phyloP scores from a whole-genome alignment of 2,329 filamentous ascomycete species.

The Bimuria novae-zelandiae region DNA sequence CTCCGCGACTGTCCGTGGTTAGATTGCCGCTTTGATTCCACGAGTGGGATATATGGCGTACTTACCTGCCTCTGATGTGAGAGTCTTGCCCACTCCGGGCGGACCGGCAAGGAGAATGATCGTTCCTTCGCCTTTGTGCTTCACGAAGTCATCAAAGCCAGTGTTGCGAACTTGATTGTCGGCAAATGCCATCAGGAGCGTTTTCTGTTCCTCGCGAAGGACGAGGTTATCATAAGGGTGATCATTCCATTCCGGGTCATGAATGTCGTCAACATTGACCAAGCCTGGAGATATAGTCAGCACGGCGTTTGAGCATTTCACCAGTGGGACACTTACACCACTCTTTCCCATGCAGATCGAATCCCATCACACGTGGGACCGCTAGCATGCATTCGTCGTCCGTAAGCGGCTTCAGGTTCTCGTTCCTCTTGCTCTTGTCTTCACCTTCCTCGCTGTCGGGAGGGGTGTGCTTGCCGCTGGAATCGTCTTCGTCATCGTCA shows the following conservation, averaged over 20 bases:
- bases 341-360: constrained; percentile 4
- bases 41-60: background rate
- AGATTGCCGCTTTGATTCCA: background rate
- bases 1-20: constrained; percentile 4
- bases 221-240: constrained; percentile 6
- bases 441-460: background rate
- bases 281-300: background rate
- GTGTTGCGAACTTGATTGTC: constrained; percentile 3
- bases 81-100: constrained; percentile 51
- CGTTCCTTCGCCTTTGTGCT: constrained; percentile 8
- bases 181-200: constrained; percentile 1
- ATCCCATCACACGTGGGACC: background rate
- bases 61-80: constrained; percentile 23
- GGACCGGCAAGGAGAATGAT: constrained; percentile 11
- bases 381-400: constrained; percentile 5
- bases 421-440: constrained; percentile 5
- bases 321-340: background rate
- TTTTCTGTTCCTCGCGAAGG: constrained; percentile 1
- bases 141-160: constrained; percentile 1
- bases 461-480: background rate
- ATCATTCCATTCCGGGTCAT: constrained; percentile 5
- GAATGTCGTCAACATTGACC: constrained; percentile 2
- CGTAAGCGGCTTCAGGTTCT: constrained; percentile 3
- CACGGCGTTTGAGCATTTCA: background rate
- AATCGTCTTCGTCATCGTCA: background rate